These are phyloP conservation scores for Globisporangium nodosum DNA, from an alignment of 352 stramenopile species.

Conservation along the genomic window DNA sequence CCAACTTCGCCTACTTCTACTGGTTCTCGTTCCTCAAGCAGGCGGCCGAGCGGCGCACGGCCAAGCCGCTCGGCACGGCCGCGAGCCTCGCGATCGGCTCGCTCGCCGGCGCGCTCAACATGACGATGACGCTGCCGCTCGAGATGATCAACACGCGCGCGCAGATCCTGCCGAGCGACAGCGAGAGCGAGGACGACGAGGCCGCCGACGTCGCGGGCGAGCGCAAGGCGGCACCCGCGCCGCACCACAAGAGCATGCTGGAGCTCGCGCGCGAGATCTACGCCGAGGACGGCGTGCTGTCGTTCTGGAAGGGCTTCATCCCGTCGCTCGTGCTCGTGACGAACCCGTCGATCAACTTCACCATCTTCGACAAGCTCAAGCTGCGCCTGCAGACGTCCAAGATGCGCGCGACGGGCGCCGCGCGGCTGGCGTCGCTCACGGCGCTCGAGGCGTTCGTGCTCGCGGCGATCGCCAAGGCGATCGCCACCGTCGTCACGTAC, in stretches of 20 bases:
- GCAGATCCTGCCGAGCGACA: slow-evolving; percentile 56
- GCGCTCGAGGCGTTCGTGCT: slow-evolving; percentile 76
- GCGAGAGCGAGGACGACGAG: slow-evolving; percentile 29
- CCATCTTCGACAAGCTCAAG: slow-evolving; percentile 85
- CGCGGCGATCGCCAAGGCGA: slow-evolving; percentile 73
- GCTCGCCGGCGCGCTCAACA: slow-evolving; percentile 78
- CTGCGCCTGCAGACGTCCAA: slow-evolving; percentile 49
- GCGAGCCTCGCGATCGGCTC: slow-evolving; percentile 76
- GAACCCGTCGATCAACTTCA: slow-evolving; percentile 90
- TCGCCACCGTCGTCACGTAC: slow-evolving; percentile 86
- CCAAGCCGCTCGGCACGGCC: slow-evolving; percentile 43
- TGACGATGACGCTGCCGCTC: slow-evolving; percentile 81
- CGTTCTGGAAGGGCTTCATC: slow-evolving; percentile 87
- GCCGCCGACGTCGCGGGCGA: slow-evolving; percentile 4
- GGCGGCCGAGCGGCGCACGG: slow-evolving; percentile 42
- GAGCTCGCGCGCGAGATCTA: slow-evolving; percentile 57
- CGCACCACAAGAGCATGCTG: slow-evolving; percentile 35
- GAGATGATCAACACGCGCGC: slow-evolving; percentile 87
- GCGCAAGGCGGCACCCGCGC: background rate
- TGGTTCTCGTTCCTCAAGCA: slow-evolving; percentile 82
- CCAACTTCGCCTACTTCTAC: slow-evolving; percentile 85
- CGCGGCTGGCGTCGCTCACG: slow-evolving; percentile 44
- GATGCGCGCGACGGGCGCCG: slow-evolving; percentile 30
- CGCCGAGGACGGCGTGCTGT: slow-evolving; percentile 54
- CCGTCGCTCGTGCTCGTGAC: slow-evolving; percentile 84